A percentile compares a stretch with the other conserved stretches of the same genome.
phyloP scores from a whole-genome alignment of 2,329 filamentous ascomycete species.

The Cercospora canescens region DNA sequence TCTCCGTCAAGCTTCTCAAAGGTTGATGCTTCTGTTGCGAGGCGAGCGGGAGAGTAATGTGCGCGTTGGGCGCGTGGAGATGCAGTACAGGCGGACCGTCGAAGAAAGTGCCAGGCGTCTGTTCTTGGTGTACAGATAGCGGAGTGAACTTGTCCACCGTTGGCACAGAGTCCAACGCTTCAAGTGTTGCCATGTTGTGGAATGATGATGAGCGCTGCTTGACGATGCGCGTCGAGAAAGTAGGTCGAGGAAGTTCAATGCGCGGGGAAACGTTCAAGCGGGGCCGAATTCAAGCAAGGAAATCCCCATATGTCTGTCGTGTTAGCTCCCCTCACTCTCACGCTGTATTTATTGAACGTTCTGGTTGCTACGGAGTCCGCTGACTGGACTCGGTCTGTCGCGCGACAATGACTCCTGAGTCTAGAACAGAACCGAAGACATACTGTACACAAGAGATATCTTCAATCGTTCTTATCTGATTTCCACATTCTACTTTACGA shows the following conservation, averaged over 20 bases:
- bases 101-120: conserved; percentile 72
- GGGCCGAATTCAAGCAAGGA: too few relatives aligned
- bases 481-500: neutral
- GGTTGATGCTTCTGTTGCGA: conserved; percentile 4
- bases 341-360: too few relatives aligned
- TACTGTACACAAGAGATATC: too few relatives aligned
- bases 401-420: too few relatives aligned
- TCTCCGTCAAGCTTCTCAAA: neutral
- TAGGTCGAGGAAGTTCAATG: neutral
- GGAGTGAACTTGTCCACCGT: conserved; percentile 52
- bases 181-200: neutral
- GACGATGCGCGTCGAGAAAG: neutral
- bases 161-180: conserved; percentile 2
- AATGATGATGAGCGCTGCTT: neutral
- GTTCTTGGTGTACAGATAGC: conserved; percentile 68
- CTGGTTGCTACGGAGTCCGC: too few relatives aligned
- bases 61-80: conserved; percentile 55
- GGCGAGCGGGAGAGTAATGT: neutral
- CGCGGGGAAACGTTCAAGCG: too few relatives aligned
- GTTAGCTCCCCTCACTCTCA: too few relatives aligned
- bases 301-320: too few relatives aligned
- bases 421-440: too few relatives aligned
- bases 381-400: too few relatives aligned
- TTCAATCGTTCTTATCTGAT: neutral
- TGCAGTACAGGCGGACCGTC: conserved; percentile 71